A percentile compares a stretch with the other conserved stretches of the same genome.
These are phyloP conservation scores for Silene noctiflora DNA, from an alignment of 179 eudicot genomes.

Conservation along the genomic window DNA sequence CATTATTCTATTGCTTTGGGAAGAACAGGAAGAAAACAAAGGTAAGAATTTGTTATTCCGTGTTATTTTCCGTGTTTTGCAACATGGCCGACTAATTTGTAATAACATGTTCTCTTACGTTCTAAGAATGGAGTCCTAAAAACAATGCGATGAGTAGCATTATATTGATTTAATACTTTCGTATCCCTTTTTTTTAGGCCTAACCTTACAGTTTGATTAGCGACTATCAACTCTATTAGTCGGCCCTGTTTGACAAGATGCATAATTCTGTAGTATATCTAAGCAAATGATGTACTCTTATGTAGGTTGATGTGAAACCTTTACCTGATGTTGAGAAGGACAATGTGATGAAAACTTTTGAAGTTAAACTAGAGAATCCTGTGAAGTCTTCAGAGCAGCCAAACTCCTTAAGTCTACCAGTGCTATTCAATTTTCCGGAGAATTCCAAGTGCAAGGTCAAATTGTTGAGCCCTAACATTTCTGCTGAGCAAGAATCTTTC, in stretches of 20 bases:
- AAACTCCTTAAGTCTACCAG: conserved; percentile 39
- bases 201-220: too few species aligned
- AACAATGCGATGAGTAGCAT: too few species aligned
- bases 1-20: conserved; percentile 53
- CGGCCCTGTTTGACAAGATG: neutral
- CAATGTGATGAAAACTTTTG: conserved; percentile 34
- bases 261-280: neutral
- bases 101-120: too few species aligned
- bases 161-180: too few species aligned
- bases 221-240: neutral
- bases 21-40: conserved; percentile 46
- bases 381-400: conserved; percentile 35
- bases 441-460: conserved; percentile 46
- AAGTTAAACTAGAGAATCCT: conserved; percentile 40
- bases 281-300: neutral
- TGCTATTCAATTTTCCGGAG: conserved; percentile 41
- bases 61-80: neutral
- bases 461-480: conserved; percentile 47
- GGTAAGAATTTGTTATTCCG: conserved; percentile 33
- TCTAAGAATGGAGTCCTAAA: too few species aligned
- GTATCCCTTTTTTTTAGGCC: too few species aligned
- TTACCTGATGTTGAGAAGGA: conserved; percentile 18
- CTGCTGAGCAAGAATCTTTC: conserved; percentile 33
- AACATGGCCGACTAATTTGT: too few species aligned
- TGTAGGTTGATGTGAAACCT: conserved; percentile 39